A percentile compares a stretch with the other conserved stretches of the same genome.
Conservation (phyloP, 192 early-diverging fungal genomes). For the Podila minutissima region DNA sequence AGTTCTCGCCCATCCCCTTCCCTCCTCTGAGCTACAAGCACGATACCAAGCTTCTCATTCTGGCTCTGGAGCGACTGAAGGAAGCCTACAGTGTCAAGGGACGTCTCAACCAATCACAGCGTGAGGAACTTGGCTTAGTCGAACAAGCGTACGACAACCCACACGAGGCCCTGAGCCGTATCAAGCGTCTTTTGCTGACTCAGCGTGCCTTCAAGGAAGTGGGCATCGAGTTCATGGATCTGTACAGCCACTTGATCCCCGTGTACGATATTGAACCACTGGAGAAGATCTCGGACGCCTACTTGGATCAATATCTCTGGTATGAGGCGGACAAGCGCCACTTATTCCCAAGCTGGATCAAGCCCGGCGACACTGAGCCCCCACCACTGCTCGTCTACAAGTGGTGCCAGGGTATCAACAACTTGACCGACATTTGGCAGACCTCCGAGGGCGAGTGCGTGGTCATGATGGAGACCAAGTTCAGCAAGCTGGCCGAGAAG, state of each 20-base stretch:
- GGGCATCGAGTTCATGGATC: slow-evolving; percentile 99
- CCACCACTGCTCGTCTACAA: slow-evolving; percentile 98
- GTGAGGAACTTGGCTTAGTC: slow-evolving; percentile 97
- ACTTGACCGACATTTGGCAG: slow-evolving; percentile 96
- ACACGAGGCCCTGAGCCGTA: slow-evolving; percentile 84
- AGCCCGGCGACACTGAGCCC: slow-evolving; percentile 96
- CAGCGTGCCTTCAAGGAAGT: slow-evolving; percentile 99
- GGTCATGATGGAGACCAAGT: slow-evolving; percentile 95
- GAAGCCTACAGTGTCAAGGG: slow-evolving; percentile 96
- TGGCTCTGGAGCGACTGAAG: slow-evolving; percentile 94
- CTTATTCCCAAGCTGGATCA: slow-evolving; percentile 99
- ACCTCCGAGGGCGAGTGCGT: slow-evolving; percentile 91
- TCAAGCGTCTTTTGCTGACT: slow-evolving; percentile 95
- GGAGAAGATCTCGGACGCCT: slow-evolving; percentile 99
- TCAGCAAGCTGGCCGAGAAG: slow-evolving; percentile 95
- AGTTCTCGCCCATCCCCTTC: slow-evolving; percentile 98
- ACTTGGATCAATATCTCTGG: slow-evolving; percentile 99
- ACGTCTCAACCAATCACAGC: slow-evolving; percentile 93
- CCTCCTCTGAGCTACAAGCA: slow-evolving; percentile 99
- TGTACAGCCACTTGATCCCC: slow-evolving; percentile 96
- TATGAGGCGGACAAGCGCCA: slow-evolving; percentile 98
- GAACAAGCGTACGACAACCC: slow-evolving; percentile 99
- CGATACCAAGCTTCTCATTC: slow-evolving; percentile 96
- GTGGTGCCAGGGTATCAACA: slow-evolving; percentile 96
- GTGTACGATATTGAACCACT: slow-evolving; percentile 99